phyloP scores from a whole-genome alignment of 495 filamentous ascomycete genomes.

The Endocarpon pusillum region DNA sequence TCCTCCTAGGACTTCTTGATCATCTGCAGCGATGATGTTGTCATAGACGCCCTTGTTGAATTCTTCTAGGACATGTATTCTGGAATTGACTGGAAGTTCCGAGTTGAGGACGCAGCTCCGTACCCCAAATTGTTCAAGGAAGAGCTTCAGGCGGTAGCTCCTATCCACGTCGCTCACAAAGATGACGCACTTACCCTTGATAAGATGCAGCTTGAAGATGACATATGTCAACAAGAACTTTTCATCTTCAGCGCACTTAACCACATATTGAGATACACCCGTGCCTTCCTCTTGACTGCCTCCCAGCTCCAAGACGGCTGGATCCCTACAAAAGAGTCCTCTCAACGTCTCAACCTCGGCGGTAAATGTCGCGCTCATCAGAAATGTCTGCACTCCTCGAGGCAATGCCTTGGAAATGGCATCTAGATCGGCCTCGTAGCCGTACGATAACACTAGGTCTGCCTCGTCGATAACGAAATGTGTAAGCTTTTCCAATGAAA shows the following conservation, averaged over 20 bases:
- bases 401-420: slow-evolving; percentile 58
- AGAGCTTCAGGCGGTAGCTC: slow-evolving; percentile 86
- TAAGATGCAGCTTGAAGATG: slow-evolving; percentile 83
- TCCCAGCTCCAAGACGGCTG: slow-evolving; percentile 60
- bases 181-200: slow-evolving; percentile 88
- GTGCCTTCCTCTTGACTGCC: slow-evolving; percentile 53
- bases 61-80: slow-evolving; percentile 88
- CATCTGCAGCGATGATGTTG: slow-evolving; percentile 91
- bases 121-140: slow-evolving; percentile 91
- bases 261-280: slow-evolving; percentile 69
- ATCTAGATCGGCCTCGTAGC: slow-evolving; percentile 80
- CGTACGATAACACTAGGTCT: slow-evolving; percentile 86
- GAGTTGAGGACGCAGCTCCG: slow-evolving; percentile 89
- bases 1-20: slow-evolving; percentile 69
- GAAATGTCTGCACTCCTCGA: slow-evolving; percentile 70
- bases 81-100: slow-evolving; percentile 80
- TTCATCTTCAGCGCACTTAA: slow-evolving; percentile 84
- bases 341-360: slow-evolving; percentile 75
- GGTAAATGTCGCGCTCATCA: slow-evolving; percentile 86
- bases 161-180: slow-evolving; percentile 90
- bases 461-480: slow-evolving; percentile 90
- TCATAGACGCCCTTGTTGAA: slow-evolving; percentile 95
- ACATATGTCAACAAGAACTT: slow-evolving; percentile 90
- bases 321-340: slow-evolving; percentile 69
- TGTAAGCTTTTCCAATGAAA: slow-evolving; percentile 51